Conservation (phyloP, 139 green algal genomes). For the Chlorella ohadii region DNA sequence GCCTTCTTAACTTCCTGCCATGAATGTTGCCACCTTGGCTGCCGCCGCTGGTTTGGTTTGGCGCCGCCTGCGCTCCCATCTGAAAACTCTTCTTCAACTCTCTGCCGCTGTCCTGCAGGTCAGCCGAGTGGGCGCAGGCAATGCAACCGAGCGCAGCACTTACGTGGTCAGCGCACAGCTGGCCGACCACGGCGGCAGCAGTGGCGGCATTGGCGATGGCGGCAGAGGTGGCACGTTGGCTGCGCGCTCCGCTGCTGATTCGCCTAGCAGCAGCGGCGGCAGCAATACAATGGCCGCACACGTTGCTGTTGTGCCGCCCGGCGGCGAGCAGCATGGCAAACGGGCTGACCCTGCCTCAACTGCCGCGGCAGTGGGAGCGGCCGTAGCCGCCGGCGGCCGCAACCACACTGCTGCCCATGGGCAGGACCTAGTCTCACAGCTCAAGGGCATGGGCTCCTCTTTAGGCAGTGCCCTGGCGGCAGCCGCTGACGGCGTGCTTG, state of each 20-base stretch:
- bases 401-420: too few species aligned
- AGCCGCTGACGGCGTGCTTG: not conserved
- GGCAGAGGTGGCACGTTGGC: not conserved
- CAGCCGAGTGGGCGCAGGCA: not conserved
- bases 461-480: not conserved
- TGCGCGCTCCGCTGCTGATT: too few species aligned
- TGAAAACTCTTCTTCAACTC: too few species aligned
- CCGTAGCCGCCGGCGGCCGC: too few species aligned
- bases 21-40: not conserved
- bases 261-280: too few species aligned
- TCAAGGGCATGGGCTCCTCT: not conserved
- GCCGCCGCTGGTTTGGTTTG: not conserved
- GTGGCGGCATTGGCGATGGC: too few species aligned
- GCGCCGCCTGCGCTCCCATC: not conserved
- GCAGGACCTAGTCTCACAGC: not conserved
- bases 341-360: not conserved
- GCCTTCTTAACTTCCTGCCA: too few species aligned
- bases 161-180: slow-evolving; percentile 19
- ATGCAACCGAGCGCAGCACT: not conserved
- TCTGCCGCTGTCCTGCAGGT: slow-evolving; percentile 19
- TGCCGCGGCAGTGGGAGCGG: not conserved
- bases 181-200: not conserved
- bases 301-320: too few species aligned
- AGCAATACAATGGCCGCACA: not conserved
- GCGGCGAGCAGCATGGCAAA: too few species aligned